Evolutionary conservation across 495 filamentous ascomycete genomes (phyloP), one percentile per base, ranked within the genome.

Genomic region (Baudoinia panamericana): DNA sequence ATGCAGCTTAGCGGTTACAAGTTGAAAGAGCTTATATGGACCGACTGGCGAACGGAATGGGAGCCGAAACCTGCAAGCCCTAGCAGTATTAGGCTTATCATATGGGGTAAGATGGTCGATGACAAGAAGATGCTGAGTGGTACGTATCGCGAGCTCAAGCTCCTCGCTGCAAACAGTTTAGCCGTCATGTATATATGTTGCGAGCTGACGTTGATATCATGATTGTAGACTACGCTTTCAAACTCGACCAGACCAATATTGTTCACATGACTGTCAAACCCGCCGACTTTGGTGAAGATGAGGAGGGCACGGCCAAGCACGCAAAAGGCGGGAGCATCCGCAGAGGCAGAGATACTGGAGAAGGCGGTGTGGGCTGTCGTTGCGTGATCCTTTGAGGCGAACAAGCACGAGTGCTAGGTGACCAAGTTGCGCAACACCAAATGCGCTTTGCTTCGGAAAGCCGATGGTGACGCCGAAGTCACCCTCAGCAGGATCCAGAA

Each of bases 221-320:
- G 51, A 42, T 28, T 46, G 45, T 52, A 93, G 86, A 92, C 36
- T 88, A 81, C 52, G 75, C 73, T 33, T 87, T 94, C 53, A 79
- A 69, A 44, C 59, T 66, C 19, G 80, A 78, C 21, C 52, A 63
- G 34, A 66, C 80, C 18, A 92, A 92, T 51, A 83, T 93, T 36
- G 76, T 94, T 11, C 86, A 94, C 63, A 93, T 94, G 86, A 90
- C 83, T 16, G 72, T 94, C 40, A 80, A 82, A 52, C 86, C 86
- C 1, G 79, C 85, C 59, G 86, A 94, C 46, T 66, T 90, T 43
- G 71, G 87, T 41, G 85, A 94, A 45, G 86, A 94, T 54, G 85
- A 87, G 56, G 86, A 93, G 45, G 74, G 73, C 25, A 86, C 86
- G 57, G 76, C 73, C 24, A 93, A 92, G 62, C 62, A 70, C 16